These are phyloP conservation scores for Aspergillus intermedius DNA, from an alignment of 2,329 filamentous ascomycete species.

Conservation along the genomic window DNA sequence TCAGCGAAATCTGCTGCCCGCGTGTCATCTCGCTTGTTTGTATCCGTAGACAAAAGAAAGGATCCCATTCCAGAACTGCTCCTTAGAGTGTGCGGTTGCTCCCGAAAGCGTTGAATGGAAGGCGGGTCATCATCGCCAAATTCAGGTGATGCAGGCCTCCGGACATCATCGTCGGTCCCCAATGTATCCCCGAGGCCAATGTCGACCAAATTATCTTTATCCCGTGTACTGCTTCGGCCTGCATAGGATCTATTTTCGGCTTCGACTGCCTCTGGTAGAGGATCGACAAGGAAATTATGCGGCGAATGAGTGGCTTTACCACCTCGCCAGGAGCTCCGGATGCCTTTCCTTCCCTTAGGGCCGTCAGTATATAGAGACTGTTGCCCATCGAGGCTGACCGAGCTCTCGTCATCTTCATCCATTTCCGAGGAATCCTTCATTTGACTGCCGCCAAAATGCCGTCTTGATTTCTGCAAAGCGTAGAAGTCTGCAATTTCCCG, in stretches of 20 bases:
- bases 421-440: conserved; percentile 80
- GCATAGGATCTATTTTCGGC: conserved; percentile 23
- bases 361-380: conserved; percentile 30
- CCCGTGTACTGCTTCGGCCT: conserved; percentile 45
- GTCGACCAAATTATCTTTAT: conserved; percentile 69
- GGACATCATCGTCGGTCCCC: conserved; percentile 40
- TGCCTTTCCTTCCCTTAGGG: conserved; percentile 43
- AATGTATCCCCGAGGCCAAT: conserved; percentile 69
- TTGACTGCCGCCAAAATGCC: conserved; percentile 77
- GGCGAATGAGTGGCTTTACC: conserved; percentile 38
- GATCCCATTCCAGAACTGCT: conserved; percentile 34
- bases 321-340: conserved; percentile 53
- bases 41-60: conserved; percentile 44
- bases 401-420: conserved; percentile 61
- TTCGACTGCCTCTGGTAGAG: conserved; percentile 30
- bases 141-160: conserved; percentile 35
- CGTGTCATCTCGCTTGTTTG: conserved; percentile 42
- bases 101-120: conserved; percentile 52
- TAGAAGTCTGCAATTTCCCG: conserved; percentile 91
- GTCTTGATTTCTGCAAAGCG: conserved; percentile 79
- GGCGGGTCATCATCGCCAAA: conserved; percentile 43
- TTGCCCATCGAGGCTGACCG: conserved; percentile 50
- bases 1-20: conserved; percentile 44
- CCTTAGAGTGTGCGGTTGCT: conserved; percentile 34
- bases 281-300: conserved; percentile 30